Evolutionary conservation across 768 basidiomycete species (phyloP).

Genomic region (Phanerochaete sordida): DNA sequence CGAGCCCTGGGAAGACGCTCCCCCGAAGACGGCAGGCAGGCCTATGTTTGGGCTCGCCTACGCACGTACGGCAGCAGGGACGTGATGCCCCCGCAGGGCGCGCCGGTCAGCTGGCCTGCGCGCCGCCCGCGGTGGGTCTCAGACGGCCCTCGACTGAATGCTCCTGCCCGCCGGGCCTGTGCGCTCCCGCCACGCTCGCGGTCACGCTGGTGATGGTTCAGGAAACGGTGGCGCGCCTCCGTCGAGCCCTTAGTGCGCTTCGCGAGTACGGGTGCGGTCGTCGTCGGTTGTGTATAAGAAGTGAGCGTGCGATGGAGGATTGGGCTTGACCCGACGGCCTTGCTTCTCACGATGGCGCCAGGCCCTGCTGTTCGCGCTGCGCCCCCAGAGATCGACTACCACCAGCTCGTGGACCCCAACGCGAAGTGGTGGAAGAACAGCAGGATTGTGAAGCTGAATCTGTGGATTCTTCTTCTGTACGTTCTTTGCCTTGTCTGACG

Average conservation of each 20-base stretch:
- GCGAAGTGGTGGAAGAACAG: constrained; percentile 77
- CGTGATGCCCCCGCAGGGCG: background rate
- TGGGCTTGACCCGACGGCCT: background rate
- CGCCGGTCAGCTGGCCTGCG: constrained; percentile 1
- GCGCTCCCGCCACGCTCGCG: background rate
- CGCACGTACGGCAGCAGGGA: background rate
- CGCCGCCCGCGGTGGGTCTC: background rate
- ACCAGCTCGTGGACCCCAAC: constrained; percentile 58
- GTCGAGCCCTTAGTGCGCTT: background rate
- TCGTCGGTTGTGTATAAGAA: background rate
- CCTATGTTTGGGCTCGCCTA: background rate
- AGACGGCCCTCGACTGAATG: constrained; percentile 3
- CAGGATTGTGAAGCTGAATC: constrained; percentile 62
- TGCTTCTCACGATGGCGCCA: background rate
- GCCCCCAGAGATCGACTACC: constrained; percentile 34
- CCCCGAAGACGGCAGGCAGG: background rate
- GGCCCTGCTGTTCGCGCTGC: constrained; percentile 26
- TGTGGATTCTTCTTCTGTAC: constrained; percentile 67
- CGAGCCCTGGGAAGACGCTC: background rate
- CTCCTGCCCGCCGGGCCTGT: constrained; percentile 2
- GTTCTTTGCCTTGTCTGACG: constrained; percentile 18
- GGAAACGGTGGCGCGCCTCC: background rate
- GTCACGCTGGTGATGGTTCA: background rate
- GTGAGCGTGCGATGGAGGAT: background rate
- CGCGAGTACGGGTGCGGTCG: background rate